Percentiles rank a stretch among this genome's conserved stretches.
Conservation (phyloP, 148 eudicot species). For the Silene uniflora region DNA sequence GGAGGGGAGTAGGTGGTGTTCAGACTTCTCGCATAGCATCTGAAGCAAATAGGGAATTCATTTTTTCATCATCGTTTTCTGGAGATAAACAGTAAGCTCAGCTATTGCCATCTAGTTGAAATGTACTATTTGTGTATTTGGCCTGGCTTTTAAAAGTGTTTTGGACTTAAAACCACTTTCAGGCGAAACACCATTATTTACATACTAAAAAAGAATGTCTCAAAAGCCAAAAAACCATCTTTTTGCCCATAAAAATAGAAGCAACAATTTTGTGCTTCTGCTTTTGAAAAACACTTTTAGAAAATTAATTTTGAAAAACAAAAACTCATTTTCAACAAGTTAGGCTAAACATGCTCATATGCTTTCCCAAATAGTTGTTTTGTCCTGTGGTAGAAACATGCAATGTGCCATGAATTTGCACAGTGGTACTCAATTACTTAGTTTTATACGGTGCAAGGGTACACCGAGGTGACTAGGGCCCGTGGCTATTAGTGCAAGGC, state of each 20-base stretch:
- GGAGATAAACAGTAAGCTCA: constrained; percentile 85
- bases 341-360: no score
- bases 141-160: no score
- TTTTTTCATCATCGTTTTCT: constrained; percentile 86
- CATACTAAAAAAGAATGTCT: no score
- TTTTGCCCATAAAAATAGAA: no score
- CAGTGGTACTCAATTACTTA: not conserved
- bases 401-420: constrained; percentile 1
- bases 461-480: not conserved
- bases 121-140: no score
- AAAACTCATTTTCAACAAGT: no score
- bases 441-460: not conserved
- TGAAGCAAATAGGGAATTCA: constrained; percentile 86
- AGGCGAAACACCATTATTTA: no score
- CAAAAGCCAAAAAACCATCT: no score
- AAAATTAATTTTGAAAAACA: no score
- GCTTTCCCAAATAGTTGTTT: constrained; percentile 5
- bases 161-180: no score
- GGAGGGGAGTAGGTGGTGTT: constrained; percentile 82
- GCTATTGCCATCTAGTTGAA: not conserved
- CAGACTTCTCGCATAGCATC: constrained; percentile 98
- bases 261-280: no score
- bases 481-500: not conserved
- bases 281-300: no score
- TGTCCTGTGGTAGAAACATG: not conserved